These are phyloP conservation scores for Zygotorulaspora sp. DNA, from an alignment of 805 yeast species.

Conservation along the genomic window DNA sequence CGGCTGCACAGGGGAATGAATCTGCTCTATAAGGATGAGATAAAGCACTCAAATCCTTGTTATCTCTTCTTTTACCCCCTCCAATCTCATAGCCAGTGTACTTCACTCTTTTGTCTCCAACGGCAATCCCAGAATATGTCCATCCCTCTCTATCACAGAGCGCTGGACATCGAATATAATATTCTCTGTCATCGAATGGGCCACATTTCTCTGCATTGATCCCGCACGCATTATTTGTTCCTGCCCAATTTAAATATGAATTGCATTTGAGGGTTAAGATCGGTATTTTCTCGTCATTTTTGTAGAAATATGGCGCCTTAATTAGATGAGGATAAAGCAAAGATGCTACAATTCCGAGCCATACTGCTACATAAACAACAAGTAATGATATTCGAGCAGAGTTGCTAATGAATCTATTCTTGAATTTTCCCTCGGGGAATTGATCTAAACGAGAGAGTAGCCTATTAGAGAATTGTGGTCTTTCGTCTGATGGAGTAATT, in stretches of 20 bases:
- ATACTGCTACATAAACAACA: constrained; percentile 40
- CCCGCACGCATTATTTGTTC: constrained; percentile 76
- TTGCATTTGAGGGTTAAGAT: constrained; percentile 40
- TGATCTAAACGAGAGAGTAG: constrained; percentile 37
- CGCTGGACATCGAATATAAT: constrained; percentile 78
- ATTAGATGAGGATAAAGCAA: constrained; percentile 46
- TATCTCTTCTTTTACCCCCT: constrained; percentile 48
- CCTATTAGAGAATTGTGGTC: constrained; percentile 38
- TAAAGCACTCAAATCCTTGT: constrained; percentile 27
- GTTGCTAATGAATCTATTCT: constrained; percentile 27
- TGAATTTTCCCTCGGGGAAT: constrained; percentile 39
- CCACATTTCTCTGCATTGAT: constrained; percentile 57
- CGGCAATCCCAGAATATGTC: constrained; percentile 69
- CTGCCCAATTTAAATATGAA: constrained; percentile 55
- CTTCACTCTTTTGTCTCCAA: constrained; percentile 63
- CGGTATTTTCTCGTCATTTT: constrained; percentile 24
- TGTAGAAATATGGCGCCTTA: constrained; percentile 36
- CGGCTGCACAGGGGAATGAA: constrained; percentile 86
- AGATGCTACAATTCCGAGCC: constrained; percentile 41
- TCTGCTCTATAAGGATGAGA: constrained; percentile 78
- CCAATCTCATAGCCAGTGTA: constrained; percentile 74
- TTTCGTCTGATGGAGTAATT: constrained; percentile 40
- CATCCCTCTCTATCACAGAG: constrained; percentile 74
- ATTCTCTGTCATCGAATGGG: constrained; percentile 41
- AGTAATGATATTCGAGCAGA: constrained; percentile 33